These are phyloP conservation scores for Hericium alpestre DNA, from an alignment of 768 basidiomycete genomes.

Conservation along the genomic window DNA sequence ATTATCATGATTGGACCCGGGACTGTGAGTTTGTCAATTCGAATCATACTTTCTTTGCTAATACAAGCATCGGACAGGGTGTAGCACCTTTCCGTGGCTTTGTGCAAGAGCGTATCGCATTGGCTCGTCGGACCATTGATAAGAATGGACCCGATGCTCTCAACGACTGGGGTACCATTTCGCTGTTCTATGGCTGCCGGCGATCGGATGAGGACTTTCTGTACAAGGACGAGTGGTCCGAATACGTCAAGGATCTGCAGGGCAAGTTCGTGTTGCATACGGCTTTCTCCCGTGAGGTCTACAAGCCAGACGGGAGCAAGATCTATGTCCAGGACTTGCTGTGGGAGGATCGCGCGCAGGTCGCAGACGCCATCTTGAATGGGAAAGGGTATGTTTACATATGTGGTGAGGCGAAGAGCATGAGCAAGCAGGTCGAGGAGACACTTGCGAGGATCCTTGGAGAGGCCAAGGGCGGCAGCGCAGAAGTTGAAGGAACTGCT, in stretches of 20 bases:
- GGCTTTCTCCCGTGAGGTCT: slow-evolving; percentile 84
- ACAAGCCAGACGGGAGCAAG: slow-evolving; percentile 85
- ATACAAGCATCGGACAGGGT: slow-evolving; percentile 43
- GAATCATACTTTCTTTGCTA: background rate
- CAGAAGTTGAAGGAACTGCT: slow-evolving; percentile 78
- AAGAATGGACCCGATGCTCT: slow-evolving; percentile 93
- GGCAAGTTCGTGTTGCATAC: slow-evolving; percentile 85
- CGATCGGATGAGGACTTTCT: slow-evolving; percentile 82
- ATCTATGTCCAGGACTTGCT: slow-evolving; percentile 98
- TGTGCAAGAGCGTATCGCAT: slow-evolving; percentile 92
- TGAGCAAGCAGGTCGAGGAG: slow-evolving; percentile 94
- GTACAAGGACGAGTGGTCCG: slow-evolving; percentile 91
- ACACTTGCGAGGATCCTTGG: slow-evolving; percentile 74
- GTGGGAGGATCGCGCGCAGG: slow-evolving; percentile 73
- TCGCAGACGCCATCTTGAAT: slow-evolving; percentile 83
- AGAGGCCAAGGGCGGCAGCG: slow-evolving; percentile 86
- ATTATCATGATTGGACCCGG: slow-evolving; percentile 99
- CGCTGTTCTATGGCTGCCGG: slow-evolving; percentile 95
- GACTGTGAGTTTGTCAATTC: slow-evolving; percentile 54
- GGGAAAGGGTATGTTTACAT: slow-evolving; percentile 97
- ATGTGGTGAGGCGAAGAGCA: slow-evolving; percentile 92
- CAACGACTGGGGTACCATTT: slow-evolving; percentile 90
- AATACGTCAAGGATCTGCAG: slow-evolving; percentile 74
- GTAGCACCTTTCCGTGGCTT: slow-evolving; percentile 99
- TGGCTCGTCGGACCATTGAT: slow-evolving; percentile 87